Conservation (phyloP, 2,329 filamentous ascomycete species). For the Amauroascus verrucosus region DNA sequence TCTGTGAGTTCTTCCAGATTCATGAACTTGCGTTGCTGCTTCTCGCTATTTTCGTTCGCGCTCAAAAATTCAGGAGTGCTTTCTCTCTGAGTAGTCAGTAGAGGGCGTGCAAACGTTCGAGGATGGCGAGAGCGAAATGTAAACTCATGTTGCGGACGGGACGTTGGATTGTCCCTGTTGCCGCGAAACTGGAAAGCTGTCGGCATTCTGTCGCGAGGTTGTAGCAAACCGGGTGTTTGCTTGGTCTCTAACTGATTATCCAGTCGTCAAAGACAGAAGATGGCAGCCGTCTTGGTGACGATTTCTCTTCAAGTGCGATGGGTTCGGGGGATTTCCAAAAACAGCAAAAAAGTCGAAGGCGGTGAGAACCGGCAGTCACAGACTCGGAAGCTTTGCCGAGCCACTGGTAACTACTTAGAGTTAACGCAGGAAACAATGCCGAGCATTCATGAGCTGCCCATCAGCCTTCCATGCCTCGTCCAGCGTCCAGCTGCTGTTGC, state of each 20-base stretch:
- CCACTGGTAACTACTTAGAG: no score
- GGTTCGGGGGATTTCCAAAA: neutral
- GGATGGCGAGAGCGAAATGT: conserved; percentile 32
- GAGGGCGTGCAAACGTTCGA: conserved; percentile 30
- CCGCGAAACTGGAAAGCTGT: conserved; percentile 29
- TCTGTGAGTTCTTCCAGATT: conserved; percentile 34
- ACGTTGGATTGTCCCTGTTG: conserved; percentile 20
- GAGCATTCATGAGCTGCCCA: neutral
- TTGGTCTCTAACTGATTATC: neutral
- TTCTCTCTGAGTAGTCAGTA: conserved; percentile 28
- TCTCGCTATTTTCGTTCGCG: conserved; percentile 19
- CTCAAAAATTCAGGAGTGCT: conserved; percentile 29
- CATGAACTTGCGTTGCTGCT: conserved; percentile 29
- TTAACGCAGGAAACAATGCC: neutral
- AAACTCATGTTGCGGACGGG: conserved; percentile 28
- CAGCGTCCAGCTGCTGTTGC: neutral
- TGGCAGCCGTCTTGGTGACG: neutral
- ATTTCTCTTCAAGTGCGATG: neutral
- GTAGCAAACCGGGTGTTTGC: neutral
- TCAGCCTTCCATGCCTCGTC: neutral
- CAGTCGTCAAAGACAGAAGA: neutral
- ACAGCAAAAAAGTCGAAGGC: neutral
- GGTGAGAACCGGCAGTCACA: neutral
- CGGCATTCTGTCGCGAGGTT: conserved; percentile 14
- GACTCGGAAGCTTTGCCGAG: neutral